phyloP scores from a whole-genome alignment of 371 early-diverging fungal genomes.

The Mucor sp. region DNA sequence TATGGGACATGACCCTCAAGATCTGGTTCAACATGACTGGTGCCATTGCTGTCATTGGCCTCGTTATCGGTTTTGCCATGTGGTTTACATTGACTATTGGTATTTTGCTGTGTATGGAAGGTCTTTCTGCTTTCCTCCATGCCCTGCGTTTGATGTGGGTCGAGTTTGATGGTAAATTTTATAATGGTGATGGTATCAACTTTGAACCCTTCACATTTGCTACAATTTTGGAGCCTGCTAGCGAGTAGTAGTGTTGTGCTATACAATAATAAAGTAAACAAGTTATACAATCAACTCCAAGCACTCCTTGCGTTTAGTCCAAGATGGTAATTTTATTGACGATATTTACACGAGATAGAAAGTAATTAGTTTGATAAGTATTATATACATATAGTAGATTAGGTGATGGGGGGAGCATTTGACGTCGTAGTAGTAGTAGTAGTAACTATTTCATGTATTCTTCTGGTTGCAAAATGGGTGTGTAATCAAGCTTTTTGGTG shows the following conservation, averaged over 20 bases:
- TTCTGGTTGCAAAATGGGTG: conserved; percentile 24
- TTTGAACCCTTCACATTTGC: conserved; percentile 48
- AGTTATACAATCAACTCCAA: too few species aligned
- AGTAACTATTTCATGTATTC: conserved; percentile 30
- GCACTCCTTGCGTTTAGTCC: too few species aligned
- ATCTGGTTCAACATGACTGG: conserved; percentile 61
- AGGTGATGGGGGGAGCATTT: background rate
- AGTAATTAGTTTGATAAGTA: background rate
- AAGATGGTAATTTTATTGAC: too few species aligned
- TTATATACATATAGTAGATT: background rate
- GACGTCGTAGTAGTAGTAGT: background rate
- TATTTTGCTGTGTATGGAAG: conserved; percentile 97
- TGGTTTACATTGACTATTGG: conserved; percentile 87
- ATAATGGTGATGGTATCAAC: conserved; percentile 53
- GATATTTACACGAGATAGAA: background rate
- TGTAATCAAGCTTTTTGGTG: conserved; percentile 22
- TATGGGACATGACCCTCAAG: conserved; percentile 94
- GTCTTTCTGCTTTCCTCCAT: conserved; percentile 98
- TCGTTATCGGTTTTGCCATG: conserved; percentile 71
- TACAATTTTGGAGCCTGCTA: conserved; percentile 4
- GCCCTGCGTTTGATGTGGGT: conserved; percentile 99
- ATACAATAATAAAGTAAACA: too few species aligned
- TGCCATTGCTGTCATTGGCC: conserved; percentile 57
- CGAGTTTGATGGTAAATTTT: conserved; percentile 99
- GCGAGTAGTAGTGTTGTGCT: background rate